Evolutionary conservation across 306 rosid genomes (phyloP).

Genomic region (Delonix regia): DNA sequence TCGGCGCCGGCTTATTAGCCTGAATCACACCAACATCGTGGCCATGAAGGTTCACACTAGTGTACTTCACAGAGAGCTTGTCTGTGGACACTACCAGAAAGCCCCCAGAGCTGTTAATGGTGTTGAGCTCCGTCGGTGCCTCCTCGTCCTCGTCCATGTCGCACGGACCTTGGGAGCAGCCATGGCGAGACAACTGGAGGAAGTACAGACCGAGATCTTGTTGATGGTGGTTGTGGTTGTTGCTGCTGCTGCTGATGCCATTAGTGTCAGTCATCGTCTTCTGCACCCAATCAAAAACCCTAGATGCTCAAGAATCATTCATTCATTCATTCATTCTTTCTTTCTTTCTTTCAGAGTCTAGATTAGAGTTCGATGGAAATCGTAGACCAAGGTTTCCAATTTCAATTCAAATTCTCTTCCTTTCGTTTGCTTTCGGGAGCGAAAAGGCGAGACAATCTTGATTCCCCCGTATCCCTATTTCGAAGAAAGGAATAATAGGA

Average conservation of each 20-base stretch:
- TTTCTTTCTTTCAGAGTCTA: too few relatives aligned
- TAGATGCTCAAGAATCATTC: constrained; percentile 43
- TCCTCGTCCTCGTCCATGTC: constrained; percentile 70
- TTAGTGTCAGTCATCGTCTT: constrained; percentile 36
- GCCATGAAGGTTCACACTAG: constrained; percentile 74
- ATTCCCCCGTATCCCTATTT: not conserved
- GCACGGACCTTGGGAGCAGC: constrained; percentile 41
- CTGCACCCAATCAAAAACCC: constrained; percentile 41
- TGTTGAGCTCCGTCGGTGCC: constrained; percentile 82
- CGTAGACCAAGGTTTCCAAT: not conserved
- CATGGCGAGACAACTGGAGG: constrained; percentile 58
- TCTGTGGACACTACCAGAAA: constrained; percentile 77
- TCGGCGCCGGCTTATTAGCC: constrained; percentile 81
- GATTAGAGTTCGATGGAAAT: not conserved
- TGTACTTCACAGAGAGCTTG: constrained; percentile 85
- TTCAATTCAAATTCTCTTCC: not conserved
- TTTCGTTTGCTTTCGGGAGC: not conserved
- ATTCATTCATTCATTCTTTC: too few relatives aligned
- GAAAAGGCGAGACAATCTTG: not conserved
- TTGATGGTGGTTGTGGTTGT: constrained; percentile 21
- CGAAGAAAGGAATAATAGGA: not conserved
- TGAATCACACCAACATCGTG: constrained; percentile 97
- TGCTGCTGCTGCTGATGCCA: constrained; percentile 35
- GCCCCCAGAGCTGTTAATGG: constrained; percentile 94
- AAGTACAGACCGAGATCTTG: constrained; percentile 72